Conservation (phyloP, 78 protist species). For the Protostelium mycophagum region DNA sequence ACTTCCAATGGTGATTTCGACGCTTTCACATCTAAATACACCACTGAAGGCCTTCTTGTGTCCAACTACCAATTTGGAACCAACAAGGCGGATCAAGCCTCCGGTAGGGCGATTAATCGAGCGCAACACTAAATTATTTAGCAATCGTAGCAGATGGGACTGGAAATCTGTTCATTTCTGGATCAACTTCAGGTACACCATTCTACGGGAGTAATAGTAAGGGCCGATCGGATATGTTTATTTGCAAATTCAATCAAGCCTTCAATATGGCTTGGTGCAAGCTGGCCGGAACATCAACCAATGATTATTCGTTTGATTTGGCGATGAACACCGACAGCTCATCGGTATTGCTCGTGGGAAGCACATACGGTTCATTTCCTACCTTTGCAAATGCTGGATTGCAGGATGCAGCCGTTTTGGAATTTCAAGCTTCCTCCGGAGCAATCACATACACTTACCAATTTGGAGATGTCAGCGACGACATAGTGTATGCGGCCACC, state of each 20-base stretch:
- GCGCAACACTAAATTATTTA: neutral
- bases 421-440: neutral
- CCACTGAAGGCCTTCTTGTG: neutral
- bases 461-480: neutral
- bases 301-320: neutral
- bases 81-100: no score
- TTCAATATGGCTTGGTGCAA: neutral
- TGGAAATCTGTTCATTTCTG: neutral
- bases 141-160: neutral
- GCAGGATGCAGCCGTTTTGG: neutral
- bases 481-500: neutral
- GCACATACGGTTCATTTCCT: neutral
- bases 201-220: no score
- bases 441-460: neutral
- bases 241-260: neutral
- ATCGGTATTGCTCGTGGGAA: neutral
- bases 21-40: neutral
- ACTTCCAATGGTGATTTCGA: neutral
- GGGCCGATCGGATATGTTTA: neutral
- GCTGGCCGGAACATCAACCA: neutral
- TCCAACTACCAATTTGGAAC: neutral
- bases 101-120: no score
- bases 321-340: neutral
- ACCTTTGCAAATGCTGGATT: neutral
- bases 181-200: neutral